A percentile compares a stretch with the other conserved stretches of the same genome.
Conservation (phyloP, 2,329 filamentous ascomycete species). For the Aspergillus neoniger region DNA sequence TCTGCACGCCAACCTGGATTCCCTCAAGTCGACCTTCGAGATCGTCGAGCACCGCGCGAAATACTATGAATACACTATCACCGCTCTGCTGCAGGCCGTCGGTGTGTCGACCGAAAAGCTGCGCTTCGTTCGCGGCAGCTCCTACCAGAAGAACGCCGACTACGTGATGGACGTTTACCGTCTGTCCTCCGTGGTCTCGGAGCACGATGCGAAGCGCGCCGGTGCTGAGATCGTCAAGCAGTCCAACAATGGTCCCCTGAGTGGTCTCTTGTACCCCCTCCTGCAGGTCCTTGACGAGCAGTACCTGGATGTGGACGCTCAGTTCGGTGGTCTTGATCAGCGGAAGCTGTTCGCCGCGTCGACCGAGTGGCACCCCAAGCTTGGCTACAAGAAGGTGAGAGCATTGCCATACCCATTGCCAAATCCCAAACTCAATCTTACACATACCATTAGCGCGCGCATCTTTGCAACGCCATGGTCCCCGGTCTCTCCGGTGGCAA, state of each 20-base stretch:
- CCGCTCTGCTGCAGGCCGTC: conserved; percentile 71
- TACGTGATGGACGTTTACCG: conserved; percentile 91
- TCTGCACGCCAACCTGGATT: conserved; percentile 59
- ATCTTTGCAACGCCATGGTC: conserved; percentile 85
- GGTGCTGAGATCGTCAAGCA: conserved; percentile 96
- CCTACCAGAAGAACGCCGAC: conserved; percentile 66
- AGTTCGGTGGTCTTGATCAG: conserved; percentile 71
- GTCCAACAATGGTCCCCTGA: conserved; percentile 71
- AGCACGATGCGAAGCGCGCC: conserved; percentile 84
- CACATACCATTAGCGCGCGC: conserved; percentile 54
- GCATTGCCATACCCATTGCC: neutral
- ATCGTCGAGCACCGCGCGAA: conserved; percentile 78
- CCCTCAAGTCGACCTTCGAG: conserved; percentile 74
- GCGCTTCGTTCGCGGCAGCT: conserved; percentile 79
- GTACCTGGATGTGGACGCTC: conserved; percentile 81
- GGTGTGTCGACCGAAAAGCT: conserved; percentile 77
- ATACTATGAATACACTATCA: conserved; percentile 81
- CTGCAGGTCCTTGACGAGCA: conserved; percentile 92
- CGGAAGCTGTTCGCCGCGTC: conserved; percentile 55
- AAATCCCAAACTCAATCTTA: neutral
- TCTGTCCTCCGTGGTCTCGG: conserved; percentile 58
- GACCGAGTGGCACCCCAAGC: conserved; percentile 77
- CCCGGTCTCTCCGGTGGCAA: conserved; percentile 80
- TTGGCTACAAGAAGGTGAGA: conserved; percentile 72
- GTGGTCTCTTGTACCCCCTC: conserved; percentile 77